Evolutionary conservation across 768 basidiomycete genomes (phyloP).

Genomic region (Phaffia tasmanica): DNA sequence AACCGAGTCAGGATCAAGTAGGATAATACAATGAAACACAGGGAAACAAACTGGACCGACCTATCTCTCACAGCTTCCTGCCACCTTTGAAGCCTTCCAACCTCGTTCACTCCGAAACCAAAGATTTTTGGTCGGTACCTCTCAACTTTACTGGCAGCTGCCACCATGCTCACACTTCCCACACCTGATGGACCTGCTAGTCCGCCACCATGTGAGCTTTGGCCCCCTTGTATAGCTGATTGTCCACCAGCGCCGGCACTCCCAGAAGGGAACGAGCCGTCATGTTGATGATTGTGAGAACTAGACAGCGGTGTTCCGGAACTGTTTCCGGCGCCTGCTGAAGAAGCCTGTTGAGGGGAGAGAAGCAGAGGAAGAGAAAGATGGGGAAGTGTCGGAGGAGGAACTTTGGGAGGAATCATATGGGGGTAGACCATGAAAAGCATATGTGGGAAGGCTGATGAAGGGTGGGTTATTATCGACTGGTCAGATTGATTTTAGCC

Average conservation of each 20-base stretch:
- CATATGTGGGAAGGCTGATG: conserved; percentile 23
- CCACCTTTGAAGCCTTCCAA: conserved; percentile 87
- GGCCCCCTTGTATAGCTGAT: conserved; percentile 41
- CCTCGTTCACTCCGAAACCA: conserved; percentile 92
- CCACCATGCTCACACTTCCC: conserved; percentile 66
- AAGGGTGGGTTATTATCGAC: neutral
- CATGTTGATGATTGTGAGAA: neutral
- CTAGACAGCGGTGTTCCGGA: conserved; percentile 34
- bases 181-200: conserved; percentile 43
- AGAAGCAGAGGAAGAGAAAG: conserved; percentile 16
- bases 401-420: conserved; percentile 71
- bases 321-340: conserved; percentile 9
- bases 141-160: conserved; percentile 78
- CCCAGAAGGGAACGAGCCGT: conserved; percentile 19
- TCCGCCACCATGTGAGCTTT: conserved; percentile 35
- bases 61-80: conserved; percentile 83
- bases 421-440: conserved; percentile 87
- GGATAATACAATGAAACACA: conserved; percentile 14
- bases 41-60: conserved; percentile 42
- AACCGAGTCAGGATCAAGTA: conserved; percentile 24
- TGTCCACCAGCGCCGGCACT: conserved; percentile 8
- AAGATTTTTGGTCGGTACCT: conserved; percentile 86
- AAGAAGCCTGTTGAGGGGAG: conserved; percentile 24
- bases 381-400: conserved; percentile 27
- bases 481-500: neutral